Percentiles rank a stretch among this genome's conserved stretches.
phyloP scores from a whole-genome alignment of 2,329 filamentous ascomycete genomes.

The Neophaeococcomyces aloes region DNA sequence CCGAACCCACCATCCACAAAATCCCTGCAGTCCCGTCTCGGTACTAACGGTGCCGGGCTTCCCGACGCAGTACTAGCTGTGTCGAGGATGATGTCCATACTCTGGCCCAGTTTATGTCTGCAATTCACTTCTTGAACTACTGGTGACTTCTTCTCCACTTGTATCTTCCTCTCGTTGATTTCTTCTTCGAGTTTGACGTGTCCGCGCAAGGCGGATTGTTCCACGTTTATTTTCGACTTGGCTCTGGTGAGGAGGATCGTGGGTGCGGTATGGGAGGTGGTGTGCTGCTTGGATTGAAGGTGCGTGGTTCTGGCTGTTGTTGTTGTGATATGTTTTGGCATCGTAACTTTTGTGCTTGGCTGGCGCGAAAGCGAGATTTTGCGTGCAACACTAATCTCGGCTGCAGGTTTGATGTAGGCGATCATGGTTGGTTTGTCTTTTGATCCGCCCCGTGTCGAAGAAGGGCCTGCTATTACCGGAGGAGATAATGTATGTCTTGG shows the following conservation, averaged over 20 bases:
- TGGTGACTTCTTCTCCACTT: slow-evolving; percentile 4
- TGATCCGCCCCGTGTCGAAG: background rate
- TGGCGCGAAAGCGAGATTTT: slow-evolving; percentile 19
- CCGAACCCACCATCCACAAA: too few species aligned
- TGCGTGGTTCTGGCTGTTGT: slow-evolving; percentile 1
- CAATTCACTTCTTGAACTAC: slow-evolving; percentile 16
- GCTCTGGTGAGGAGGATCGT: slow-evolving; percentile 3
- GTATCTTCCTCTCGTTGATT: slow-evolving; percentile 13
- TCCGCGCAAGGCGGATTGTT: slow-evolving; percentile 6
- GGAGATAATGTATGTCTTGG: background rate
- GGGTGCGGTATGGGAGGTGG: background rate
- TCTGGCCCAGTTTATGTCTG: slow-evolving; percentile 17
- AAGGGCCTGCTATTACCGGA: slow-evolving; percentile 1
- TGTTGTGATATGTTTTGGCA: slow-evolving; percentile 9
- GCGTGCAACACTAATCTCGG: slow-evolving; percentile 18
- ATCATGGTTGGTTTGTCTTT: slow-evolving; percentile 2
- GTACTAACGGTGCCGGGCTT: background rate
- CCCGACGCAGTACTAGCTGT: slow-evolving; percentile 4
- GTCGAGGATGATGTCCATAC: slow-evolving; percentile 17
- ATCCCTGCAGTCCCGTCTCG: too few species aligned
- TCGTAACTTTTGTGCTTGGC: slow-evolving; percentile 15
- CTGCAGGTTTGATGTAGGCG: slow-evolving; percentile 8
- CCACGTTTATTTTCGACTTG: slow-evolving; percentile 12
- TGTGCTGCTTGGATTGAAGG: too few species aligned
- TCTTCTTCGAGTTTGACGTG: slow-evolving; percentile 11